A percentile compares a stretch with the other conserved stretches of the same genome.
These are phyloP conservation scores for Pyrus hybrid DNA, from an alignment of 331 rosid species.

Conservation along the genomic window DNA sequence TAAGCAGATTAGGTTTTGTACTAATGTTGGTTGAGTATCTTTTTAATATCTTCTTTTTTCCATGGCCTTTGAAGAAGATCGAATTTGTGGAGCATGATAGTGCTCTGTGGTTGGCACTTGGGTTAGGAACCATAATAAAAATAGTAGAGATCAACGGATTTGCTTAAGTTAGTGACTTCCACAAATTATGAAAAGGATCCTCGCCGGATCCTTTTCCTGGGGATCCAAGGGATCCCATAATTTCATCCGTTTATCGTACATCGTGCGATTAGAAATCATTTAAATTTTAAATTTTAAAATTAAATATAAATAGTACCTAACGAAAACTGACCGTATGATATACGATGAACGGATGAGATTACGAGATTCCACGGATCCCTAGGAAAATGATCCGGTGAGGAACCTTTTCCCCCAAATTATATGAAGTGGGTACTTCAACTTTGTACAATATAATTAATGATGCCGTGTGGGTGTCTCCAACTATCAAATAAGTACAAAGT, in stretches of 20 bases:
- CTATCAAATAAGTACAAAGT: background rate
- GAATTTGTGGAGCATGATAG: background rate
- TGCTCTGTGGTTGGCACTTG: background rate
- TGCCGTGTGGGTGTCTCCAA: background rate
- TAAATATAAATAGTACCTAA: no score
- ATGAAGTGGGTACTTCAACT: background rate
- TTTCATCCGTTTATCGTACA: no score
- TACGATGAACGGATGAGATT: no score
- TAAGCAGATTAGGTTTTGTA: background rate
- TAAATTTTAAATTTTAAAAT: no score
- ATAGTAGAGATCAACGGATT: background rate
- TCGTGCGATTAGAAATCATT: no score
- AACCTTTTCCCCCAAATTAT: background rate
- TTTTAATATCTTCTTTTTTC: background rate
- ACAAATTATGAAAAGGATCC: no score
- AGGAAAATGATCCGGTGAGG: no score
- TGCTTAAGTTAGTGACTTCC: background rate
- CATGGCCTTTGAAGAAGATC: background rate
- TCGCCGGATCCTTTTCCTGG: no score
- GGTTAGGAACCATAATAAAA: background rate
- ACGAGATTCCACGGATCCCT: no score
- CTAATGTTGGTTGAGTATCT: background rate
- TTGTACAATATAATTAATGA: background rate
- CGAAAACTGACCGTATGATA: no score
- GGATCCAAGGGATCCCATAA: no score